Evolutionary conservation across 169 alveolate genomes (phyloP).

Genomic region (Sarcocystis neurona): DNA sequence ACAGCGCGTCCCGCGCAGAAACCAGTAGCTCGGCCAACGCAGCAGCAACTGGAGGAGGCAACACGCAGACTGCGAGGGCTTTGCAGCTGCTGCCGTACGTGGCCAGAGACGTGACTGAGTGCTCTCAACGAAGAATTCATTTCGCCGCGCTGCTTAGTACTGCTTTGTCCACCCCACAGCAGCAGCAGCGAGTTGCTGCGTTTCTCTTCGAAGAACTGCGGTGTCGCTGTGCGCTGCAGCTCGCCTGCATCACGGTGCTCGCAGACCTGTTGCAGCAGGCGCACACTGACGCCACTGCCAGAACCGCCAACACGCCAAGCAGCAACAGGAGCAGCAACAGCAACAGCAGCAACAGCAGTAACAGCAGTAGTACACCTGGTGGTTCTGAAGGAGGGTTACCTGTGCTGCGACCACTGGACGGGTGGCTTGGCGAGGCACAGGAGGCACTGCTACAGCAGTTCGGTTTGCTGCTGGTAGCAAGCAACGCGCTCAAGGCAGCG

Average conservation of each 20-base stretch:
- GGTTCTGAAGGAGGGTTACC: neutral
- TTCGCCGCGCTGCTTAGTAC: neutral
- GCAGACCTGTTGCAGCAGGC: conserved; percentile 1
- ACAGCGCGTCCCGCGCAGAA: too few relatives aligned
- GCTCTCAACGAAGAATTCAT: neutral
- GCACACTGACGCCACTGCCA: neutral
- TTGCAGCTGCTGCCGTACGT: too few relatives aligned
- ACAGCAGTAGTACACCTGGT: neutral
- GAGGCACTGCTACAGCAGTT: conserved; percentile 36
- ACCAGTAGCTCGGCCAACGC: too few relatives aligned
- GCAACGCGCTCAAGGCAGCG: neutral
- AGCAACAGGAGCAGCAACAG: neutral
- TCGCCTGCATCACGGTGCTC: neutral
- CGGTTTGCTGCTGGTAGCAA: neutral
- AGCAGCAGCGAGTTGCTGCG: neutral
- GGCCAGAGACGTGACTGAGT: too few relatives aligned
- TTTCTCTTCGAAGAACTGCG: conserved; percentile 15
- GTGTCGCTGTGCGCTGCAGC: neutral
- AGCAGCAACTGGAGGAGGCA: too few relatives aligned
- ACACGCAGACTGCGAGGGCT: too few relatives aligned
- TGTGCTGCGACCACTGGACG: neutral
- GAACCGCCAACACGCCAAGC: neutral
- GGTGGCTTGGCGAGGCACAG: neutral
- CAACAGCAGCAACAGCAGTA: neutral
- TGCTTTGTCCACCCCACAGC: neutral